Conservation (phyloP, 164 flowering plant genomes). For the Macadamia tetraphylla region DNA sequence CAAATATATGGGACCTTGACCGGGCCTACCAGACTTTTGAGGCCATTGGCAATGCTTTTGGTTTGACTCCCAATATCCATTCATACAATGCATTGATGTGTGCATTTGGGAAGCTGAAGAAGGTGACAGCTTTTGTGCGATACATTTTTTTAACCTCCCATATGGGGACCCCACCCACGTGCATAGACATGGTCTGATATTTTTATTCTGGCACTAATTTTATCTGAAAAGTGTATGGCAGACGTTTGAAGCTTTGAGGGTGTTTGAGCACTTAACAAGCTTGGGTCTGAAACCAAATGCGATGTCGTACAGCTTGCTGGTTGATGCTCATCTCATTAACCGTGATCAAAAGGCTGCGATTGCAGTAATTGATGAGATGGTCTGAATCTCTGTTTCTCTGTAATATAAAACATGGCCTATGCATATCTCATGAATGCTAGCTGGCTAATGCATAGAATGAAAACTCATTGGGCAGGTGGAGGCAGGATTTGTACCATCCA, state of each 20-base stretch:
- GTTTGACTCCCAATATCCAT: conserved; percentile 71
- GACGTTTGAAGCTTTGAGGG: conserved; percentile 83
- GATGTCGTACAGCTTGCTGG: conserved; percentile 67
- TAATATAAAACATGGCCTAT: background rate
- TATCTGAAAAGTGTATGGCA: conserved; percentile 28
- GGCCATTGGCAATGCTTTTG: conserved; percentile 64
- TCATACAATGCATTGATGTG: conserved; percentile 86
- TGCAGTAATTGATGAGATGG: conserved; percentile 71
- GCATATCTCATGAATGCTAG: background rate
- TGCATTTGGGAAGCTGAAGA: conserved; percentile 86
- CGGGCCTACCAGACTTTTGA: conserved; percentile 94
- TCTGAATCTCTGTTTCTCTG: conserved; percentile 21
- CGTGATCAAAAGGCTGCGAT: conserved; percentile 76
- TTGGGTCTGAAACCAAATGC: conserved; percentile 81
- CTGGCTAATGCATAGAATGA: background rate
- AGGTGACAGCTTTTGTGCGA: conserved; percentile 37
- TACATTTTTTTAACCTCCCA: background rate
- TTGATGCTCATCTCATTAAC: conserved; percentile 83
- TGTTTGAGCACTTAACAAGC: conserved; percentile 70
- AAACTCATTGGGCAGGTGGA: conserved; percentile 43
- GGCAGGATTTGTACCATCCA: conserved; percentile 70
- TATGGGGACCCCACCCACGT: too few species aligned
- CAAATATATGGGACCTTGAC: conserved; percentile 92
- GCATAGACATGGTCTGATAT: too few species aligned
- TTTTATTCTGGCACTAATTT: background rate